Evolutionary conservation across 1,139 yeast genomes (phyloP).

Genomic region (Spencermartinsiella ligniputridi): DNA sequence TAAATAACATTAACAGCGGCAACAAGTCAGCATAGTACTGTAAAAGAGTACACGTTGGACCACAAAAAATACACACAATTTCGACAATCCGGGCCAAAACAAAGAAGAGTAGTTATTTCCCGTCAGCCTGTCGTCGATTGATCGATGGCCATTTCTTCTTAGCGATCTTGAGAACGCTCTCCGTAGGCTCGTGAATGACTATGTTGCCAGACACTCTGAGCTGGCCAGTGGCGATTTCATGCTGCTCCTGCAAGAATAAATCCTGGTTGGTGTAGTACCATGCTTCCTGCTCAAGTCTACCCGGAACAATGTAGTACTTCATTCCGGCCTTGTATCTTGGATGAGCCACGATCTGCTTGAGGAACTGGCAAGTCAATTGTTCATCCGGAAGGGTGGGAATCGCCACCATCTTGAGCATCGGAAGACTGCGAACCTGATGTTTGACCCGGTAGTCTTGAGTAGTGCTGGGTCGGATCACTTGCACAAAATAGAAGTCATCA

Average conservation of each 20-base stretch:
- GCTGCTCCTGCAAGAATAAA: conserved; percentile 19
- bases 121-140: too few species aligned
- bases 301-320: conserved; percentile 22
- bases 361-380: conserved; percentile 10
- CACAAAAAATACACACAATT: too few species aligned
- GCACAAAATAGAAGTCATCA: conserved; percentile 19
- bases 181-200: not conserved
- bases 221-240: conserved; percentile 12
- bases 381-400: conserved; percentile 15
- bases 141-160: too few species aligned
- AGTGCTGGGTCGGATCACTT: conserved; percentile 21
- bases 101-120: too few species aligned
- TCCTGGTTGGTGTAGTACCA: conserved; percentile 19
- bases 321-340: conserved; percentile 25
- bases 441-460: conserved; percentile 10
- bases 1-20: too few species aligned
- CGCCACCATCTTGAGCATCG: conserved; percentile 21
- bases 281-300: conserved; percentile 8
- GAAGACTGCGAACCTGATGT: conserved; percentile 11
- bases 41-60: too few species aligned
- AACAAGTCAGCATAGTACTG: too few species aligned
- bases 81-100: too few species aligned
- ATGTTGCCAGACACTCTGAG: conserved; percentile 1
- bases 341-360: conserved; percentile 24
- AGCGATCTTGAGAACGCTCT: too few species aligned